Evolutionary conservation across 345 rosid species (phyloP), one percentile per base, ranked within the genome.

Genomic region (Rhizophora mangle): DNA sequence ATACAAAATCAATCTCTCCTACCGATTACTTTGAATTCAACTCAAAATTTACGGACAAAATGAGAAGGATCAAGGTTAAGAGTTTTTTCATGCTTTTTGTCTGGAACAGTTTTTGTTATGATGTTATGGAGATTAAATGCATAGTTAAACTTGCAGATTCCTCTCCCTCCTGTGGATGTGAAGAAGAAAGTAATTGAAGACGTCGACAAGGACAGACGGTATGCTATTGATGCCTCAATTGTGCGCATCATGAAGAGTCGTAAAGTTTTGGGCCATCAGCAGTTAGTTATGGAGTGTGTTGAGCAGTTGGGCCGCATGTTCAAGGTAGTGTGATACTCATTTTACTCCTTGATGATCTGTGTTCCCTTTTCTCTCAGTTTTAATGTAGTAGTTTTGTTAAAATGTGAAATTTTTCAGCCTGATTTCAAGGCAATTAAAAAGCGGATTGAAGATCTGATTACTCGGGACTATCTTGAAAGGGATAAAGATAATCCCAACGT

Each of bases 231-330:
- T 27, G 79, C 88, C 18, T 79, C 88, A 15, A 65, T 82, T 56
- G 81, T 82, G 68, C 81, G 85, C 6, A 84, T 84, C 52, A 82
- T 84, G 88, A 82, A 84, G 78, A 80, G 83, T 55, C 72, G 83
- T 63, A 82, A 84, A 67, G 74, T 76, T 19, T 69, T 84, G 66
- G 78, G 81, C 22, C 64, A 80, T 64, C 88, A 84, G 22, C 81
- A 80, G 61, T 62, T 84, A 49, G 67, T 84, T 24, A 39, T 73
- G 60, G 85, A 81, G 66, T 81, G 87, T 22, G 76, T 74, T 49
- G 82, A 74, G 73, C 74, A 72, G 79, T 68, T 81, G 78, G 70
- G 77, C 24, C 76, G 67, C 68, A 68, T 34, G 70, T 84, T 79
- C 71, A 74, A 74, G 84, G 84, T 81, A 21, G 16, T 37, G 32